These are phyloP conservation scores for Aspergillus pseudoglaucus DNA, from an alignment of 2,329 filamentous ascomycete species.

Conservation along the genomic window DNA sequence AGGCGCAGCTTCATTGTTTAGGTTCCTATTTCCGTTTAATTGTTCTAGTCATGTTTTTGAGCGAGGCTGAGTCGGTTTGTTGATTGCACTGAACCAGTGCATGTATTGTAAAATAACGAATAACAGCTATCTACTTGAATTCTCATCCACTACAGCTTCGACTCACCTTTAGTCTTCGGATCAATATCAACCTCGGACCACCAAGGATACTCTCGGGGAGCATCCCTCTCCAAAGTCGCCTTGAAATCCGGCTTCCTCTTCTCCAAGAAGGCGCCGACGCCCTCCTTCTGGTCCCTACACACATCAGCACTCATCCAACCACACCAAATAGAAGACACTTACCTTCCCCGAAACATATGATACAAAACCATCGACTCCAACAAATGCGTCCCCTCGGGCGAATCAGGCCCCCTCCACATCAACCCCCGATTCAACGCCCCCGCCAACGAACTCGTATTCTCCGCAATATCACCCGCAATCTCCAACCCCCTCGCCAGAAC, in stretches of 20 bases:
- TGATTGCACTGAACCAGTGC: not conserved
- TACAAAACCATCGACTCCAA: slow-evolving; percentile 50
- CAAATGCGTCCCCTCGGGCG: slow-evolving; percentile 63
- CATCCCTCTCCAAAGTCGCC: slow-evolving; percentile 55
- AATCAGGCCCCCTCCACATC: slow-evolving; percentile 52
- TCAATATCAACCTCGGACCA: slow-evolving; percentile 53
- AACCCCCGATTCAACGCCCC: slow-evolving; percentile 64
- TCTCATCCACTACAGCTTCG: slow-evolving; percentile 15
- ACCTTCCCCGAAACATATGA: slow-evolving; percentile 32
- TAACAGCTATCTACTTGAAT: slow-evolving; percentile 1
- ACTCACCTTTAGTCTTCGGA: slow-evolving; percentile 14
- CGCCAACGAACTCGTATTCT: slow-evolving; percentile 59
- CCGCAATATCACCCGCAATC: slow-evolving; percentile 60
- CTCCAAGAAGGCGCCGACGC: slow-evolving; percentile 62
- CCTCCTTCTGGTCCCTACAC: slow-evolving; percentile 58
- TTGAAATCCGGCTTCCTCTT: slow-evolving; percentile 59
- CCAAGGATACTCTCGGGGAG: slow-evolving; percentile 60
- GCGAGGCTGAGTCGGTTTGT: not conserved
- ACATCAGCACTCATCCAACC: slow-evolving; percentile 2
- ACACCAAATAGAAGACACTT: slow-evolving; percentile 4
- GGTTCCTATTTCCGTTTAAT: not conserved
- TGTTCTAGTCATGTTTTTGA: too few species aligned
- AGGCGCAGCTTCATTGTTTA: slow-evolving; percentile 43
- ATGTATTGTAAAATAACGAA: not conserved
- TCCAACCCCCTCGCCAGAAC: slow-evolving; percentile 61